Base-by-base conservation (phyloP, 2,329 filamentous ascomycete genomes). In the Colletotrichum abscissum region DNA sequence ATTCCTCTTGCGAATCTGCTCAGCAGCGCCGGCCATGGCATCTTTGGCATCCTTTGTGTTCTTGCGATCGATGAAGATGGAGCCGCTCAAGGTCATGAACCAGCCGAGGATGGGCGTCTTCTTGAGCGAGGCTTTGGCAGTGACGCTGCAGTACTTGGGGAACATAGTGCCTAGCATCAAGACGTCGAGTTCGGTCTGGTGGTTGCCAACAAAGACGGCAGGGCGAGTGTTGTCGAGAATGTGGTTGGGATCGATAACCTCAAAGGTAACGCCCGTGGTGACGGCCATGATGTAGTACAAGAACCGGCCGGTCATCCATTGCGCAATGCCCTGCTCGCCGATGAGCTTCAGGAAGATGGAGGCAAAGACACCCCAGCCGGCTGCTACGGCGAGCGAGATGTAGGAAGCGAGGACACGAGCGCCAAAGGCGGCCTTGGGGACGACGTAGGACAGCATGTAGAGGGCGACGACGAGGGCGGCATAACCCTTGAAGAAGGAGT, bases 181-280 rank as follows among this genome's bases (percentile, higher is more conserved):
- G 54, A 99, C 94, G 81, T 99, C 97, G 77, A 99, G 90, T 85
- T 98, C 97, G 26, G 94, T 95, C 88, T 99, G 97, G 85, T 99
- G 97, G 84, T 98, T 98, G 54, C 93, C 94, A 77, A 99, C 88
- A 79, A 99, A 95, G 70, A 99, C 93, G 70, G 94, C 95, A 1
- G 97, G 97, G 64, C 96, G 90, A 33, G 87, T 87, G 11, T 87
- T 92, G 59, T 85, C 85, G 72, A 95, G 89, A 77, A 92, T 81
- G 76, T 91, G 83, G 73, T 91, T 81, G 52, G 91, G 82, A 78
- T 95, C 94, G 57, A 92, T 88, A 63, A 98, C 84, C 74, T 90
- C 87, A 81, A 98, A 98, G 72, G 87, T 89, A 62, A 98, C 88
- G 73, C 96, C 96, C 1, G 95, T 95, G 60, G 90, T 89, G 58